These are phyloP conservation scores for Scheffersomyces quercinus DNA, from an alignment of 1,139 yeast species.

Conservation along the genomic window DNA sequence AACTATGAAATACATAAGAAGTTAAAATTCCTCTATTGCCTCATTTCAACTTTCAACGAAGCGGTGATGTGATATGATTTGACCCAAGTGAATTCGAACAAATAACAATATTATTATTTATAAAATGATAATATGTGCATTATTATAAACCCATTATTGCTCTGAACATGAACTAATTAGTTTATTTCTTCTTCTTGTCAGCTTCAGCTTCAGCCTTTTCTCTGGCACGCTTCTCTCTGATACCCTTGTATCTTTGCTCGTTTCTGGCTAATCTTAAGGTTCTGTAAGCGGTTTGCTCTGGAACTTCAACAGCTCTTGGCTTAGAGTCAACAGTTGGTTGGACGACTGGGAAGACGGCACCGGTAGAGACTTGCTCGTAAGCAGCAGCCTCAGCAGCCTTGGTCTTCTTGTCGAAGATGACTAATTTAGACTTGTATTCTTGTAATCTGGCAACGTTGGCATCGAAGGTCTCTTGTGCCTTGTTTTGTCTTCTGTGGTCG, in stretches of 20 bases:
- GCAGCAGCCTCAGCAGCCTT: constrained; percentile 68
- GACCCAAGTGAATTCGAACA: not conserved
- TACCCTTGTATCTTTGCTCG: constrained; percentile 90
- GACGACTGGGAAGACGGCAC: constrained; percentile 89
- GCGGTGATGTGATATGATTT: not conserved
- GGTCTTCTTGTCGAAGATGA: constrained; percentile 91
- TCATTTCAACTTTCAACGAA: not conserved
- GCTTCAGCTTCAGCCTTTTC: constrained; percentile 99
- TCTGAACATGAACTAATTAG: constrained; percentile 8
- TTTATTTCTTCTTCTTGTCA: constrained; percentile 91
- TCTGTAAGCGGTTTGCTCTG: constrained; percentile 89
- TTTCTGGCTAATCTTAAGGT: constrained; percentile 95
- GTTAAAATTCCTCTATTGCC: constrained; percentile 1
- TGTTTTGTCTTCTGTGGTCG: constrained; percentile 99
- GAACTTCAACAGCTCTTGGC: constrained; percentile 87
- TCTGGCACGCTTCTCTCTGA: constrained; percentile 95
- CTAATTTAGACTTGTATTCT: constrained; percentile 95
- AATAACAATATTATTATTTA: not conserved
- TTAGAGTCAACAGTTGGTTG: constrained; percentile 72
- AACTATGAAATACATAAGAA: constrained; percentile 1
- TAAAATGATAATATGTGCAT: not conserved
- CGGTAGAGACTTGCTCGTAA: constrained; percentile 74
- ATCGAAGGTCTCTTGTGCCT: constrained; percentile 93
- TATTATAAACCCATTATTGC: no score
- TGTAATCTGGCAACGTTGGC: constrained; percentile 93